Percentiles rank a stretch among this genome's conserved stretches.
phyloP scores from a whole-genome alignment of 2,329 filamentous ascomycete genomes.

The Septoria linicola region DNA sequence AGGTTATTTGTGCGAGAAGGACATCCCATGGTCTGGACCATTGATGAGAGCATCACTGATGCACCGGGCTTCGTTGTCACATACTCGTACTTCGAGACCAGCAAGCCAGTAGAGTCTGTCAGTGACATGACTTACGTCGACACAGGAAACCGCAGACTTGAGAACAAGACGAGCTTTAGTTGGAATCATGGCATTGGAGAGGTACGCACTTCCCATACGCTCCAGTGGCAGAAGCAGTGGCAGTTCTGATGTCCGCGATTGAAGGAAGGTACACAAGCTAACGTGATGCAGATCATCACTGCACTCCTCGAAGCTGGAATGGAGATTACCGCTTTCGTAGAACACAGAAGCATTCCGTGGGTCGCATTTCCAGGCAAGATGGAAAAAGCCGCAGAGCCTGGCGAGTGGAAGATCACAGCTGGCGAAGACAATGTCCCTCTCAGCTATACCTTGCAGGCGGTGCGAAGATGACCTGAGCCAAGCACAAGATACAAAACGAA shows the following conservation, averaged over 20 bases:
- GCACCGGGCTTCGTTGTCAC: constrained; percentile 10
- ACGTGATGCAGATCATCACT: constrained; percentile 16
- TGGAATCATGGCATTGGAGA: constrained; percentile 30
- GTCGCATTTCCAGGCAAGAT: constrained; percentile 25
- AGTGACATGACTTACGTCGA: constrained; percentile 19
- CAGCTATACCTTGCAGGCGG: constrained; percentile 13
- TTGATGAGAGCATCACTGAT: constrained; percentile 14
- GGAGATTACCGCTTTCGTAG: constrained; percentile 21
- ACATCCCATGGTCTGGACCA: constrained; percentile 23
- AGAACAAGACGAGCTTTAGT: constrained; percentile 16
- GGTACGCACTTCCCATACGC: not conserved
- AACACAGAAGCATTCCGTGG: constrained; percentile 27
- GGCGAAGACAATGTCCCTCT: constrained; percentile 10
- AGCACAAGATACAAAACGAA: not conserved
- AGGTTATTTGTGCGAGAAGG: constrained; percentile 27
- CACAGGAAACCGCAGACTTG: constrained; percentile 16
- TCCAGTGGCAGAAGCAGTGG: too few relatives aligned
- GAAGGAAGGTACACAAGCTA: too few relatives aligned
- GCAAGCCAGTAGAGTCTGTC: constrained; percentile 16
- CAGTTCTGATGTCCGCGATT: too few relatives aligned
- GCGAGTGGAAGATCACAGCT: constrained; percentile 6
- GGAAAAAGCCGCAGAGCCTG: constrained; percentile 13
- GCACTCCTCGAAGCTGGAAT: constrained; percentile 25
- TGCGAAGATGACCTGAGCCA: not conserved
- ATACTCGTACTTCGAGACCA: constrained; percentile 26